Evolutionary conservation across 202 grass and related monocot species (phyloP), one percentile per base, ranked within the genome.

Genomic region (Dendrocalamus latiflorus): DNA sequence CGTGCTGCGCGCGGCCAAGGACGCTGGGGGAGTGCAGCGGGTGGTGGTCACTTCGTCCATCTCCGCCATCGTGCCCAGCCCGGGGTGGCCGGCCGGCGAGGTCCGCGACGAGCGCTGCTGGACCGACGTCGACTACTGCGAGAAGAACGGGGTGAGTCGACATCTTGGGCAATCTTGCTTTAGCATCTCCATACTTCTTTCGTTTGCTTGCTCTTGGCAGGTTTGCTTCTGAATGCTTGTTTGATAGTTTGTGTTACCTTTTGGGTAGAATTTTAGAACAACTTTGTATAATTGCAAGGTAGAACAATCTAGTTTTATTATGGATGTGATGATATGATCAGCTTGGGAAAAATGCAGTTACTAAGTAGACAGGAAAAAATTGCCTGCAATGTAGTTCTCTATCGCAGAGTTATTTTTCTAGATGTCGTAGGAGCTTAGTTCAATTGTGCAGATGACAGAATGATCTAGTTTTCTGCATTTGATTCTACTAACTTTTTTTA

Each of bases 91-190:
- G 17, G 93, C 87, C 15, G 90, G 79, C 65, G 79, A 83, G 28
- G 81, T 90, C 12, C 83, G 37, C 75, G 93, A 98, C 61, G 93
- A 98, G 89, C 87, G 70, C 60, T 95, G 89, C 75, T 95, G 91
- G 96, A 99, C 96, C 17, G 91, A 99, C 82, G 25, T 95, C 49
- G 93, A 93, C 56, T 92, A 95, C 79, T 95, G 93, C 89, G 41
- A 91, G 83, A 81, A 95, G 87, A 90, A 98, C 56, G 87, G 87
- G 91, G 95, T 93, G 64, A 72, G 68, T 3, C 17, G 34, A 5
- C 34, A 1, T 71, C 17, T 33, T 38, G 7, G 1, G 9, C 76
- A 45, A 17, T 6, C 42, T 30, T 51, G 8, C 26, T 18, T 49
- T n/a, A 5, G 22, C 53, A 42, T 47, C 66, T 33, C 37, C 68